These are phyloP conservation scores for Delphinella strobiligena DNA, from an alignment of 2,329 filamentous ascomycete genomes.

Conservation along the genomic window DNA sequence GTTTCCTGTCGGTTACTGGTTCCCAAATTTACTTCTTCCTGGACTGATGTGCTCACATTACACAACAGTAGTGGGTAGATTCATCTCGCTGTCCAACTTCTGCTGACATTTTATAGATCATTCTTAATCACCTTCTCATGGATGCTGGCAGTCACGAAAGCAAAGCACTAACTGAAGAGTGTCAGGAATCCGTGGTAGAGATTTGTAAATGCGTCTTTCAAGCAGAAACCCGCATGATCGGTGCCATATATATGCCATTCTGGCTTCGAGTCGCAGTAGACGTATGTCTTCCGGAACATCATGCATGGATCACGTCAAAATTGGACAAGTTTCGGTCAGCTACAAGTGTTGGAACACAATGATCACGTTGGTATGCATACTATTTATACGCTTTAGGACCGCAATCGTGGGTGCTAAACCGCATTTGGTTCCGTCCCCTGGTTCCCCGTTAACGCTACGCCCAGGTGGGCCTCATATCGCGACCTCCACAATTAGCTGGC, in stretches of 20 bases:
- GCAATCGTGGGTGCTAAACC: too few relatives aligned
- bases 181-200: neutral
- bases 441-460: too few relatives aligned
- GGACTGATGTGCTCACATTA: conserved; percentile 7
- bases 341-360: neutral
- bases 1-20: conserved; percentile 2
- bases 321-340: neutral
- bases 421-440: too few relatives aligned
- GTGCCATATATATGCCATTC: conserved; percentile 4
- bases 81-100: too few relatives aligned
- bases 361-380: too few relatives aligned
- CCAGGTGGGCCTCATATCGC: too few relatives aligned
- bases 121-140: conserved; percentile 3
- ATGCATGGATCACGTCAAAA: neutral
- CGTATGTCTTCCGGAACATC: neutral
- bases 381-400: too few relatives aligned
- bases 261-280: conserved; percentile 1
- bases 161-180: neutral
- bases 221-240: conserved; percentile 1
- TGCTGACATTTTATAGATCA: conserved; percentile 1
- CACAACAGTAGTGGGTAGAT: too few relatives aligned
- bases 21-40: conserved; percentile 3
- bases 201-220: conserved; percentile 2
- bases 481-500: too few relatives aligned
- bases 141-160: conserved; percentile 1